Base-by-base conservation (phyloP, 2,329 filamentous ascomycete species). In the Colletotrichum orbiculare region DNA sequence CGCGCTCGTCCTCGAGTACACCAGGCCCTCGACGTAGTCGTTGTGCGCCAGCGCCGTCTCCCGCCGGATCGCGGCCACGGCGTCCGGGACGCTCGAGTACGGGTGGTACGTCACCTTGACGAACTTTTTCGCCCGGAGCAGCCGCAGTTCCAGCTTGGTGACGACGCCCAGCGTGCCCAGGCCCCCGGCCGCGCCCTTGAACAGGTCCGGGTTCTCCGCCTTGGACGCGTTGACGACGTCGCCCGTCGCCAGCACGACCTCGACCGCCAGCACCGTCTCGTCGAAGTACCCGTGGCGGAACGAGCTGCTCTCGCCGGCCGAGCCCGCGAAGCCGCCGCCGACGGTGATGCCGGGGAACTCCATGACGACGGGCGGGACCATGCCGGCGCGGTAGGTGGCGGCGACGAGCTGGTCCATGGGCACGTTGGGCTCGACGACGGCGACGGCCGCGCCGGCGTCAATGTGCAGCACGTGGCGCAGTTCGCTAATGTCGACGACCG, bases 291-390 rank as follows among this genome's bases (percentile, higher is more conserved):
- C 89, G 71, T 90, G 81, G 54, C 85, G 87, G 74, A 90, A 91
- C 9, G 86, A 89, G 71, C 86, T 89, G 76, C 87, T 91, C 75
- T 91, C 89, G 10, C 89, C 89, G 8, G 88, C 86, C 0, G 87
- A 89, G 2, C 89, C 89, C 48, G 87, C 85, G 74, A 89, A 91
- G 3, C 87, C 89, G 41, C 89, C 89, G 33, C 89, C 89, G 6
- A 85, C 87, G 2, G 89, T 92, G 72, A 91, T 92, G n/a, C 87
- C 89, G 2, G 88, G 89, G 62, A 91, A 91, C 72, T 91, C 89
- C 85, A 90, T 90, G 6, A 91, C 88, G 0, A 92, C 87, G 0
- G 87, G 85, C 0, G 89, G 88, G 2, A 91, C 78, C 2, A 91
- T 78, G 1, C 82, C 83, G 57, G 85, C 75, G 17, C 78, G 75